These are phyloP conservation scores for Actinidia arguta DNA, from an alignment of 179 eudicot species.

Conservation along the genomic window DNA sequence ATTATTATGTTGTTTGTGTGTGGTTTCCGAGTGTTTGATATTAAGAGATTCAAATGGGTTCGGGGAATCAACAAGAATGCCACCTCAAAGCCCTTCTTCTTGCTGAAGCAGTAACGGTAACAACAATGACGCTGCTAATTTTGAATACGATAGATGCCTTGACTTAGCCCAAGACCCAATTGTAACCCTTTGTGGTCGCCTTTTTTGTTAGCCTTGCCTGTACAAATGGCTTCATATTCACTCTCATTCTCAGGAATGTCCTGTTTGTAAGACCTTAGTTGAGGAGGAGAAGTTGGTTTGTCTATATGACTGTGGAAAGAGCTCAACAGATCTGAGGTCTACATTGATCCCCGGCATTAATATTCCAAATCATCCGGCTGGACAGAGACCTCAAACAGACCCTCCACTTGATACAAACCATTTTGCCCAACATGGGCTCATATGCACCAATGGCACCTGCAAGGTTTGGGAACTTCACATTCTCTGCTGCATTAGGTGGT, in stretches of 20 bases:
- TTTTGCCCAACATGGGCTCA: conserved; percentile 48
- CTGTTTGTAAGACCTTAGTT: conserved; percentile 76
- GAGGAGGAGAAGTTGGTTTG: conserved; percentile 78
- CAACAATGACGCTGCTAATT: conserved; percentile 51
- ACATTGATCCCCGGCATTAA: conserved; percentile 40
- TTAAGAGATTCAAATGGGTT: conserved; percentile 21
- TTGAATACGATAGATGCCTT: conserved; percentile 82
- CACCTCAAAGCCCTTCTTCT: conserved; percentile 7
- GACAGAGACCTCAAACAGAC: conserved; percentile 76
- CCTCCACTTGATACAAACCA: conserved; percentile 35
- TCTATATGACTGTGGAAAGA: conserved; percentile 77
- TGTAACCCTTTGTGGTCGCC: conserved; percentile 83
- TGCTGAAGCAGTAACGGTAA: conserved; percentile 30
- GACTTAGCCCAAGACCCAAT: conserved; percentile 86
- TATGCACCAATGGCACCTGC: conserved; percentile 65
- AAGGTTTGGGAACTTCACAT: conserved; percentile 55
- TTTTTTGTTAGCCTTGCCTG: conserved; percentile 87
- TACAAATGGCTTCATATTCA: conserved; percentile 75
- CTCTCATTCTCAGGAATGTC: conserved; percentile 70
- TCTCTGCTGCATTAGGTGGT: conserved; percentile 69
- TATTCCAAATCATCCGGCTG: conserved; percentile 73
- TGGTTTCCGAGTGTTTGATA: too few species aligned
- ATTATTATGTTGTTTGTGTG: too few species aligned
- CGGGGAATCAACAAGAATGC: conserved; percentile 29
- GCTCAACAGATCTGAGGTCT: conserved; percentile 69